Evolutionary conservation across 169 alveolate genomes (phyloP), one percentile per base, ranked within the genome.

Genomic region (Cyclospora cayetanensis): DNA sequence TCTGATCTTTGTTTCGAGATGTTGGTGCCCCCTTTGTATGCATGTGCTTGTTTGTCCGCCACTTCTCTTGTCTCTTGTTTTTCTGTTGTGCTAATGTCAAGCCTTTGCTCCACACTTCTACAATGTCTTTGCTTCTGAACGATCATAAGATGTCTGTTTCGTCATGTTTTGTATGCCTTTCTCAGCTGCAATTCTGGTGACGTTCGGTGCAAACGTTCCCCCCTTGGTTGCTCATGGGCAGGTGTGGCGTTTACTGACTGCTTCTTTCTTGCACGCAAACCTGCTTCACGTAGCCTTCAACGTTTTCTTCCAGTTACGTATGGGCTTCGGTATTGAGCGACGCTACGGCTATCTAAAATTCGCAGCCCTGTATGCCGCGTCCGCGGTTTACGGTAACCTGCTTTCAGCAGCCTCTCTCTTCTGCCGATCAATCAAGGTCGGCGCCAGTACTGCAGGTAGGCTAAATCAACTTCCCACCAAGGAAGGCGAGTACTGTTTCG

Each of bases 391-490:
- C 80, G 97, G 97, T 55, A 95, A 95, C 68, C 80, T 96, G 11
- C 91, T 96, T 76, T 96, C 97, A 22, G 95, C 95, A 18, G 94
- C 97, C 11, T 93, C 95, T 29, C 72, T 96, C 39, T 95, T 94
- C 68, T 94, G 97, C 74, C 82, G 93, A 46, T 74, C 96, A 1
- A 94, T 94, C 43, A 95, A 95, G 72, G 97, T 96, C 39, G 97
- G 97, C 20, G 97, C 97, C 29, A 95, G 97, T 93, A 96, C 97
- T 31, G 94, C 97, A 35, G 97, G 94, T 82, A 66, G 63, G 92
- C 41, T n/a, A n/a, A n/a, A n/a, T n/a, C n/a, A 12, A 20, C 35
- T 66, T 9, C 35, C 9, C 20, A 66, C 35, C 42, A 9, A 29
- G 42, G 22, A 66, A 20, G 35, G 80, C 9, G 80, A 50, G 60